Base-by-base conservation (phyloP, 2,329 filamentous ascomycete species). In the Fusarium sp. region DNA sequence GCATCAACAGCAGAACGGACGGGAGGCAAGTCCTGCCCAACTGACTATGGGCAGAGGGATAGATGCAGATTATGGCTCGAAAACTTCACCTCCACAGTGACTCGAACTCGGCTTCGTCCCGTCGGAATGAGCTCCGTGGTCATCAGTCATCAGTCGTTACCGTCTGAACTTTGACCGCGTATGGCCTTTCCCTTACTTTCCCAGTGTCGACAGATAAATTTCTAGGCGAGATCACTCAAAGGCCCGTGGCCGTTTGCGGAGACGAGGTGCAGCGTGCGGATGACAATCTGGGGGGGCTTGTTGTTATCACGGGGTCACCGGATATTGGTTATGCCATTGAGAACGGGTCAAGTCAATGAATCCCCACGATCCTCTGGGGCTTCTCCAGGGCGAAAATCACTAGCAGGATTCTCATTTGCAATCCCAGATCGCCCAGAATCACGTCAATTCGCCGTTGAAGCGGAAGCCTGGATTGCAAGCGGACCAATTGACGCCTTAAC, bases 201-300 rank as follows among this genome's bases (percentile, higher is more conserved):
- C 42, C 47, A 62, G 61, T 56, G 32, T 68, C 58, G 63, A 67
- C 67, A 66, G 70, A 66, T 58, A 53, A 42, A 41, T 47, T 63
- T 74, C 72, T 50, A 75, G 58, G 66, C 64, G 63, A 66, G 63
- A 61, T 68, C 65, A 68, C 66, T 63, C 39, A 66, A 63, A 67
- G 71, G 71, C 38, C 70, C 57, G 59, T 77, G 76, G 76, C 58
- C 71, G 70, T 67, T 70, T 74, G 68, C 71, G 74, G 74, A 78
- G 76, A 66, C 74, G 76, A 77, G 68, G 72, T 78, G 76, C 76
- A 78, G 75, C 47, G 66, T 76, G 70, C 69, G 74, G 70, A 77
- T 78, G 76, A 77, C 75, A 59, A 78, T 73, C 66, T 71, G 76
- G 74, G 75, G 70, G 67, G 24, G 24, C 63, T 75, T 69, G 47